A percentile compares a stretch with the other conserved stretches of the same genome.
phyloP scores from a whole-genome alignment of 2,329 filamentous ascomycete species.

The Aspergillus fischeri region DNA sequence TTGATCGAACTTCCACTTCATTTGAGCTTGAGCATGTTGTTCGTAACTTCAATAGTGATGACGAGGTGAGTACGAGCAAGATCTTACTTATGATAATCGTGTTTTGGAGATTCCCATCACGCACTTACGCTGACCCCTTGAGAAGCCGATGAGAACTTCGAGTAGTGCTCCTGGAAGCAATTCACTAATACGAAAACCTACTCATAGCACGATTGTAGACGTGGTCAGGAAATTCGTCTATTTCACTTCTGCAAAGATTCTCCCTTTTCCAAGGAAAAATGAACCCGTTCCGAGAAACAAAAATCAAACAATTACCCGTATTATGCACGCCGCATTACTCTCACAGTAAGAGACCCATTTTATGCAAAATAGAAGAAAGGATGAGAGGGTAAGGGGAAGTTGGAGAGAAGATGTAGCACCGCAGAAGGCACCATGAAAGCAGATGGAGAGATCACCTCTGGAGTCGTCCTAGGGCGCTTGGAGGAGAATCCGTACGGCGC shows the following conservation, averaged over 20 bases:
- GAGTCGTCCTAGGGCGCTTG: not conserved
- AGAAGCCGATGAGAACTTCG: not conserved
- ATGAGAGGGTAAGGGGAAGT: slow-evolving; percentile 1
- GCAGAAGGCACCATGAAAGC: not conserved
- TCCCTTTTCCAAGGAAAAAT: not conserved
- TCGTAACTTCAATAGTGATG: not conserved
- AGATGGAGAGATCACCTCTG: not conserved
- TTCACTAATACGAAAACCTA: not conserved
- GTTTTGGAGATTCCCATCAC: not conserved
- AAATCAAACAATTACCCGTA: slow-evolving; percentile 4
- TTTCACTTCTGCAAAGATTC: not conserved
- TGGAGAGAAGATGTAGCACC: not conserved
- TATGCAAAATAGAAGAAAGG: slow-evolving; percentile 17
- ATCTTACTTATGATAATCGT: not conserved
- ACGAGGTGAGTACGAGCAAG: not conserved
- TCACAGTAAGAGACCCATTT: slow-evolving; percentile 9
- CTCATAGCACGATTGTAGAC: not conserved
- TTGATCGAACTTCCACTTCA: not conserved
- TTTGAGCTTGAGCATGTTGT: not conserved
- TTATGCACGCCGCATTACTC: slow-evolving; percentile 18
- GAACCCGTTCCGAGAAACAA: not conserved
- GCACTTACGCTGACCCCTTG: not conserved
- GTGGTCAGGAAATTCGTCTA: not conserved
- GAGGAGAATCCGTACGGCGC: not conserved
- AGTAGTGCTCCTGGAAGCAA: not conserved